phyloP scores from a whole-genome alignment of 768 basidiomycete genomes.

The Butyriboletus loyo region DNA sequence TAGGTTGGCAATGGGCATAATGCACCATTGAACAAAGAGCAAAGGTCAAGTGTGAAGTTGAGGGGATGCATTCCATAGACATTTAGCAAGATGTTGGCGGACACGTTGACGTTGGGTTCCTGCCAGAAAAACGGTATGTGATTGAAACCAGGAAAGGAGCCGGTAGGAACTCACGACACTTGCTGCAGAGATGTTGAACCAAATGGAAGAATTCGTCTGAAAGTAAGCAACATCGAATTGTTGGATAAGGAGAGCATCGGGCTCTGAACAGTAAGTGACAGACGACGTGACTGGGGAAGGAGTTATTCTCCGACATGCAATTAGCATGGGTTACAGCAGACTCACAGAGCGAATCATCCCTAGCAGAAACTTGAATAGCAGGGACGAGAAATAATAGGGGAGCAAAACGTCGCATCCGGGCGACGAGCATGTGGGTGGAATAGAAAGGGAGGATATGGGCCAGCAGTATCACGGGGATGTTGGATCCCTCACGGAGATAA shows the following conservation, averaged over 20 bases:
- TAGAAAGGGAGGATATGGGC: conserved; percentile 20
- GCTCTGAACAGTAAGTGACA: conserved; percentile 82
- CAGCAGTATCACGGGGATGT: conserved; percentile 28
- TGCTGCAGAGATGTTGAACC: conserved; percentile 83
- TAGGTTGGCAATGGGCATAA: conserved; percentile 81
- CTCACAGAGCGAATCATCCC: conserved; percentile 61
- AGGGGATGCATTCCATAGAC: conserved; percentile 84
- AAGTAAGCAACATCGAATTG: conserved; percentile 75
- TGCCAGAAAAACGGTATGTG: conserved; percentile 28
- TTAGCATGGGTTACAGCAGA: conserved; percentile 16
- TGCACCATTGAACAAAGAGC: conserved; percentile 69
- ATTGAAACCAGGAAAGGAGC: background rate
- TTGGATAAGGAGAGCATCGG: conserved; percentile 74
- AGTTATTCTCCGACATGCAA: background rate
- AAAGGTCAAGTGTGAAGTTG: conserved; percentile 86
- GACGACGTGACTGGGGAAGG: conserved; percentile 69
- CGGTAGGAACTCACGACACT: conserved; percentile 65
- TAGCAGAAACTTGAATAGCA: conserved; percentile 42
- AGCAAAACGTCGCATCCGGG: conserved; percentile 66
- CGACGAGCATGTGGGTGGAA: conserved; percentile 57
- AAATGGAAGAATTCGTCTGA: conserved; percentile 65
- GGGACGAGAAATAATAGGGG: conserved; percentile 40
- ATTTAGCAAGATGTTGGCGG: conserved; percentile 77
- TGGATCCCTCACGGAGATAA: conserved; percentile 10
- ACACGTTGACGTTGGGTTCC: conserved; percentile 76